Conservation (phyloP, 345 rosid species). For the Syzygium oleosum region DNA sequence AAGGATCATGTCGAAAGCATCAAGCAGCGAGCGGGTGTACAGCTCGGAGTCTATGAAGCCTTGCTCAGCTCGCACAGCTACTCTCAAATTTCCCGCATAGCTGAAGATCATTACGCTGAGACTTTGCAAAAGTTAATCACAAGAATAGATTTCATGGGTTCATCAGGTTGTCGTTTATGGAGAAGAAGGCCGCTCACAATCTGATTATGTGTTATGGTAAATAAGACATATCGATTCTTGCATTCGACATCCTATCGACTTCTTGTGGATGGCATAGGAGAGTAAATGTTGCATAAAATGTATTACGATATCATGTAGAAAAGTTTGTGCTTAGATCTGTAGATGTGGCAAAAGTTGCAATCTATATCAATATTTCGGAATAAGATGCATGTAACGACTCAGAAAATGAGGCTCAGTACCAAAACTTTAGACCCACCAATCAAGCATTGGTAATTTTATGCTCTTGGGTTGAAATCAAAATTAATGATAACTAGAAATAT, state of each 20-base stretch:
- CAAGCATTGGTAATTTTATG: constrained; percentile 10
- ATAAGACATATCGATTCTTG: background rate
- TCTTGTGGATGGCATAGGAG: background rate
- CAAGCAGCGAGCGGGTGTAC: background rate
- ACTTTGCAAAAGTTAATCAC: constrained; percentile 10
- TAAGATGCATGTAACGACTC: background rate
- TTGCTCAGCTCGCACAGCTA: constrained; percentile 17
- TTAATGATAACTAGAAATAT: background rate
- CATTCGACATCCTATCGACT: background rate
- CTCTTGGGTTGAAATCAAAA: background rate
- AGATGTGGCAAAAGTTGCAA: background rate
- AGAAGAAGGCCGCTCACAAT: background rate
- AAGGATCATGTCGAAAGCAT: background rate
- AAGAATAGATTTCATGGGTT: background rate
- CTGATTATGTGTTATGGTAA: background rate
- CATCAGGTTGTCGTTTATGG: background rate
- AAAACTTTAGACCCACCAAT: background rate
- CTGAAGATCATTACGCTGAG: constrained; percentile 13
- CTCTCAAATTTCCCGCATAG: constrained; percentile 20
- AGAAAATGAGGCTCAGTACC: background rate
- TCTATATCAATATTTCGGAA: background rate
- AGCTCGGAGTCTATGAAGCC: constrained; percentile 21
- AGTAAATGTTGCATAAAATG: background rate
- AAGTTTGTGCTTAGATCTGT: background rate
- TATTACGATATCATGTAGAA: no score